Conservation (phyloP, 208 protist species). For the Leishmania tarentolae region DNA sequence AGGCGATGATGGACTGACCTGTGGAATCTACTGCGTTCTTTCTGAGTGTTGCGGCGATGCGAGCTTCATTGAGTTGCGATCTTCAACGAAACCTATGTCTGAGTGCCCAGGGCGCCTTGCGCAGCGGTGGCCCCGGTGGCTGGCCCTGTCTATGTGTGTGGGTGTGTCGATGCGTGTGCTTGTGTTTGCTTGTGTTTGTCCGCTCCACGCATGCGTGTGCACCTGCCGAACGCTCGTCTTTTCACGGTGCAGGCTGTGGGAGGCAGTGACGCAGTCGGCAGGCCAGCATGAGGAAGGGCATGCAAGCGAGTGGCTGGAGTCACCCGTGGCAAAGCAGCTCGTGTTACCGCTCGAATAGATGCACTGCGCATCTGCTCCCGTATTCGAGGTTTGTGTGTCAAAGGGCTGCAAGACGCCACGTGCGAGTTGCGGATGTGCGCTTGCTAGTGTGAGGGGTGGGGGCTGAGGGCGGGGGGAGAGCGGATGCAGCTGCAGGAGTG, state of each 20-base stretch:
- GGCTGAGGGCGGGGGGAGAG: no score
- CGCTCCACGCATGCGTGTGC: background rate
- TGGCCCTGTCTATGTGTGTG: background rate
- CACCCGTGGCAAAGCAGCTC: conserved; percentile 40
- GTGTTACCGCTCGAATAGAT: conserved; percentile 73
- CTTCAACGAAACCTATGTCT: conserved; percentile 20
- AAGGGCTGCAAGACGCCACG: conserved; percentile 69
- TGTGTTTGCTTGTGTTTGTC: background rate
- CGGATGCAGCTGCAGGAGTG: no score
- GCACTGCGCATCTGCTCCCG: conserved; percentile 14
- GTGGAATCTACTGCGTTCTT: conserved; percentile 19
- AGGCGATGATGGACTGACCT: conserved; percentile 11
- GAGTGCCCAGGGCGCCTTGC: background rate
- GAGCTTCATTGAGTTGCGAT: conserved; percentile 12
- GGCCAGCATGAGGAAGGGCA: background rate
- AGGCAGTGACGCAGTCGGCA: background rate
- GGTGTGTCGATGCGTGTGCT: no score
- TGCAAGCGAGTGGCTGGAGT: background rate
- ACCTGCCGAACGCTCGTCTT: background rate
- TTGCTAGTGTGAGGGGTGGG: background rate
- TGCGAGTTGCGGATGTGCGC: background rate
- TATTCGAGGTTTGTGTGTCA: conserved; percentile 78
- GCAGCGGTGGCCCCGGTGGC: background rate
- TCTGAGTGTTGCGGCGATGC: conserved; percentile 12
- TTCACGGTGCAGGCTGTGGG: background rate